phyloP scores from a whole-genome alignment of 2,329 filamentous ascomycete genomes.

The Colletotrichum simmondsii region DNA sequence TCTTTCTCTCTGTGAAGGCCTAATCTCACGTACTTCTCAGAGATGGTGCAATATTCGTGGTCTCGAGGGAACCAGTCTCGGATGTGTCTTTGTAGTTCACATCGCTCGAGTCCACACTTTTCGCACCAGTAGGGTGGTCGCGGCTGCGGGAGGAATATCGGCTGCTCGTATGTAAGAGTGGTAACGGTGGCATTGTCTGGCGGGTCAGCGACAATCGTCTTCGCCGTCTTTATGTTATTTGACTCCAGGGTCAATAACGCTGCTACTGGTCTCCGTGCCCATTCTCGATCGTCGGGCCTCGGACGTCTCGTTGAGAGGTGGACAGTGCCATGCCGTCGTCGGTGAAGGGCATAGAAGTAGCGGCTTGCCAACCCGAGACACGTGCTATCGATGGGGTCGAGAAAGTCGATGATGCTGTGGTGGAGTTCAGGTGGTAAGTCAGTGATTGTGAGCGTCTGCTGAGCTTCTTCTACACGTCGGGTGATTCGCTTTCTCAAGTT shows the following conservation, averaged over 20 bases:
- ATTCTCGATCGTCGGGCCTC: neutral
- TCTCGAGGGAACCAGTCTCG: neutral
- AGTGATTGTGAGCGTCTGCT: neutral
- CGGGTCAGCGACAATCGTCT: too few species aligned
- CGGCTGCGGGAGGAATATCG: too few species aligned
- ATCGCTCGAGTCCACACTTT: neutral
- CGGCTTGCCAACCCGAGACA: neutral
- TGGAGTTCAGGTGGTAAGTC: neutral
- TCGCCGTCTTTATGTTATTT: too few species aligned
- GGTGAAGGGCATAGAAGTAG: neutral
- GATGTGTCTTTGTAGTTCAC: neutral
- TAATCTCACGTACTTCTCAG: neutral
- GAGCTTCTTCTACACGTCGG: neutral
- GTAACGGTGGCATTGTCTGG: too few species aligned
- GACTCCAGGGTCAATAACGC: too few species aligned
- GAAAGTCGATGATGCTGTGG: neutral
- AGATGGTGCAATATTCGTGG: neutral
- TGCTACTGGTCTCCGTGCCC: neutral
- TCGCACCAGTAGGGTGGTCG: neutral
- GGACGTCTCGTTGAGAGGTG: neutral
- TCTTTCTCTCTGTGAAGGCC: neutral
- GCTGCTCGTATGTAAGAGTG: too few species aligned
- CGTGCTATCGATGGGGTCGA: neutral
- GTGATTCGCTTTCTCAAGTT: neutral
- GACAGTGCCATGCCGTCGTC: neutral